Percentiles rank a stretch among this genome's conserved stretches.
These are phyloP conservation scores for Leccinum uliginosum DNA, from an alignment of 768 basidiomycete genomes.

Conservation along the genomic window DNA sequence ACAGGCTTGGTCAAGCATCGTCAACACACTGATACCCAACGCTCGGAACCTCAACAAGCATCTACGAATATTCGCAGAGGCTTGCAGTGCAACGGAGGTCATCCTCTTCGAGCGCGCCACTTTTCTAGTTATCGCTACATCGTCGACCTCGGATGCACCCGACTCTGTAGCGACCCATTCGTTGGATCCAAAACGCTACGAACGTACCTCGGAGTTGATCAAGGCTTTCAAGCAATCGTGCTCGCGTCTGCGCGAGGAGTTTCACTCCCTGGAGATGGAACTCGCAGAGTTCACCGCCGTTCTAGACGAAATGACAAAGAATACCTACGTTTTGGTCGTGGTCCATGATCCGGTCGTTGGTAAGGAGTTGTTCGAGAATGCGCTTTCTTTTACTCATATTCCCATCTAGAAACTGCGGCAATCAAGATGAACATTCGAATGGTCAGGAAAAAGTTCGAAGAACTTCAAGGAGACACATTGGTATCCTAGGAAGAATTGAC, in stretches of 20 bases:
- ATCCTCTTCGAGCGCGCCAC: conserved; percentile 97
- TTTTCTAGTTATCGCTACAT: conserved; percentile 94
- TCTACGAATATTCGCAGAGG: conserved; percentile 78
- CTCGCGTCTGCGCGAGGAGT: conserved; percentile 79
- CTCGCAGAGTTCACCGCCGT: conserved; percentile 82
- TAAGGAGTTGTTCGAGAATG: conserved; percentile 30
- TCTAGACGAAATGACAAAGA: conserved; percentile 87
- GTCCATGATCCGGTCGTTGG: conserved; percentile 88
- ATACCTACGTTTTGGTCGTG: conserved; percentile 89
- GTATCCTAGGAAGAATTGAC: conserved; percentile 17
- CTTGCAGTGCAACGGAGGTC: conserved; percentile 89
- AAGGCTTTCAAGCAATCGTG: conserved; percentile 95
- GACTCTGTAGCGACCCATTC: conserved; percentile 36
- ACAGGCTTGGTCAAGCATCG: conserved; percentile 97
- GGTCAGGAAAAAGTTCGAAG: conserved; percentile 83
- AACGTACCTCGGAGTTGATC: conserved; percentile 88
- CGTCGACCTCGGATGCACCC: conserved; percentile 41
- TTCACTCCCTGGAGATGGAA: conserved; percentile 84
- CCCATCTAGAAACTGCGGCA: conserved; percentile 72
- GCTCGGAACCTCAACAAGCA: conserved; percentile 85
- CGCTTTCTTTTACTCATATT: background rate
- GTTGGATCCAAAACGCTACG: conserved; percentile 70
- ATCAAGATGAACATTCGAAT: conserved; percentile 84
- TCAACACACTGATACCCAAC: conserved; percentile 95
- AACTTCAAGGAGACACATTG: conserved; percentile 74